These are phyloP conservation scores for Termitomyces sp. DNA, from an alignment of 768 basidiomycete species.

Conservation along the genomic window DNA sequence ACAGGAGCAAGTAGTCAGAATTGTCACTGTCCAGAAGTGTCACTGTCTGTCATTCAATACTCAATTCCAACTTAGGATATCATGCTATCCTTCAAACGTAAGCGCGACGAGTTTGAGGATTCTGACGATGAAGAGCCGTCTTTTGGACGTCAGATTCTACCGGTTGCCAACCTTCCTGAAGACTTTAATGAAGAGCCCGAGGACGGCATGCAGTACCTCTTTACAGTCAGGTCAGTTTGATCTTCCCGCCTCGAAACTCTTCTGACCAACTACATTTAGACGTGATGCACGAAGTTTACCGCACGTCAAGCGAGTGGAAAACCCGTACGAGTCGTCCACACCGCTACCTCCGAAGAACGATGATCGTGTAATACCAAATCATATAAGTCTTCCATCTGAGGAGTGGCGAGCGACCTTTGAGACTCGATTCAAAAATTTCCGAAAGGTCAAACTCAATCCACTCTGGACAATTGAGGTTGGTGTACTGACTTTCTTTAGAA, in stretches of 20 bases:
- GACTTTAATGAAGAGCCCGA: conserved; percentile 62
- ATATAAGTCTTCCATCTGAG: conserved; percentile 52
- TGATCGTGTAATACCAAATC: conserved; percentile 21
- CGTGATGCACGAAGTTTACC: conserved; percentile 71
- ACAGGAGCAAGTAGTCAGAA: too few species aligned
- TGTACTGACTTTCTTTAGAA: conserved; percentile 45
- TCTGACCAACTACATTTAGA: conserved; percentile 32
- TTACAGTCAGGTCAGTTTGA: conserved; percentile 65
- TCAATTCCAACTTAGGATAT: neutral
- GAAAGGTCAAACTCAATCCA: conserved; percentile 44
- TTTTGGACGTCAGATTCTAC: conserved; percentile 69
- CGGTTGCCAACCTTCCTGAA: conserved; percentile 75
- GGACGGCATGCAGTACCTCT: conserved; percentile 79
- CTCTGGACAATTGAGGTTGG: neutral
- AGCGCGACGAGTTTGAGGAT: conserved; percentile 45
- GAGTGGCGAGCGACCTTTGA: conserved; percentile 65
- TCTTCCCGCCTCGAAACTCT: conserved; percentile 1
- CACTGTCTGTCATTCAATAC: too few species aligned
- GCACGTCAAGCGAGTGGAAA: conserved; percentile 57
- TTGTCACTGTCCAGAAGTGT: too few species aligned
- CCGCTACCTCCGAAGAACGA: conserved; percentile 16
- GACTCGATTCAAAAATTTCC: conserved; percentile 60
- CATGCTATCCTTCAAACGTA: conserved; percentile 49
- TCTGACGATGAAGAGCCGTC: conserved; percentile 60
- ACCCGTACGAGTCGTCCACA: conserved; percentile 58